These are phyloP conservation scores for Pyrenochaeta sp. DNA, from an alignment of 2,329 filamentous ascomycete genomes.

Conservation along the genomic window DNA sequence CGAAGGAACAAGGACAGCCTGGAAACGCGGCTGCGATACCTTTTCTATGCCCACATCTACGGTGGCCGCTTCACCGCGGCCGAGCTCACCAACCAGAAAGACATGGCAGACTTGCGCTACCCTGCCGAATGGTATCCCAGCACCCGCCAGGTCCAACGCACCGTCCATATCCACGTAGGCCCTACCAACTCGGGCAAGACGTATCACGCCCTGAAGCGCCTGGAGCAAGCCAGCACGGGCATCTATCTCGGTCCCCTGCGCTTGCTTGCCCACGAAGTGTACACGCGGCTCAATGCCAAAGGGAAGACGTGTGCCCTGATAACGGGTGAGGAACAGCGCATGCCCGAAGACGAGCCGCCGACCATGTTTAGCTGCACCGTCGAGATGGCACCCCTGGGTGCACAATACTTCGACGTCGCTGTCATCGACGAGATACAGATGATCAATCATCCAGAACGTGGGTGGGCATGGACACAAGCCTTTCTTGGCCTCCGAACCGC, in stretches of 20 bases:
- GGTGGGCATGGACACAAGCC: constrained; percentile 94
- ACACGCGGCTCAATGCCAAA: constrained; percentile 80
- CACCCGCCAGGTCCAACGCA: constrained; percentile 80
- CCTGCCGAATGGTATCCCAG: constrained; percentile 92
- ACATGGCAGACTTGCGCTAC: constrained; percentile 81
- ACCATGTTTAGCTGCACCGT: constrained; percentile 86
- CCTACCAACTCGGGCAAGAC: constrained; percentile 99
- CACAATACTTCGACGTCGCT: constrained; percentile 81
- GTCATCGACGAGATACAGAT: constrained; percentile 99
- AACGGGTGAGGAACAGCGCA: constrained; percentile 87
- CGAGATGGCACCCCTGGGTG: constrained; percentile 76
- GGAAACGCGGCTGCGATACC: constrained; percentile 68
- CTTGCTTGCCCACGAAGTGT: constrained; percentile 93
- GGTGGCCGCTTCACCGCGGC: constrained; percentile 45
- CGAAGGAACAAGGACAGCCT: constrained; percentile 20
- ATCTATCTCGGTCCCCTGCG: constrained; percentile 91
- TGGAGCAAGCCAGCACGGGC: constrained; percentile 77
- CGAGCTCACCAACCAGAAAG: constrained; percentile 47
- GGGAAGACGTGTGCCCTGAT: constrained; percentile 79
- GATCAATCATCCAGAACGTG: constrained; percentile 80
- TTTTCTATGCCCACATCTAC: constrained; percentile 63
- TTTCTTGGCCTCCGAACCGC: constrained; percentile 84
- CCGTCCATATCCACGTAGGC: constrained; percentile 90
- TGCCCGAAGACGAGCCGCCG: constrained; percentile 60
- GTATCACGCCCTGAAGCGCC: constrained; percentile 85